Base-by-base conservation (phyloP, 2,329 filamentous ascomycete species). In the Fusarium fujikuroi region DNA sequence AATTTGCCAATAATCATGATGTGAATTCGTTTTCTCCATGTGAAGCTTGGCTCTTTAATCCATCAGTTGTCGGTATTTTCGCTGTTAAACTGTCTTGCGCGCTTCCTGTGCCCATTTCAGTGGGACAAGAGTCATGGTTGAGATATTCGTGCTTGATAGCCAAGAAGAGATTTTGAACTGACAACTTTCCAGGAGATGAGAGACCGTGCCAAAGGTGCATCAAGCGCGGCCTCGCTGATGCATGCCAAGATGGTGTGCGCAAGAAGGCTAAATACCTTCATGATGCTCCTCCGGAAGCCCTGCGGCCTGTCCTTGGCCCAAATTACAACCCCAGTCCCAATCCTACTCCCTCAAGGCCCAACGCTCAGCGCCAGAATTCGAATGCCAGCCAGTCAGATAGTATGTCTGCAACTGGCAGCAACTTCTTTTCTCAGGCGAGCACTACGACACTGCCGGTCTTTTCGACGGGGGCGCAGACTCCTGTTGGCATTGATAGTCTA, bases 181-280 rank as follows among this genome's bases (percentile, higher is more conserved):
- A 78, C 66, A 52, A 62, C 63, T 75, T 73, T 47, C 39, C 60
- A 98, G 96, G 95, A 78, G 96, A 99, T 81, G 95, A 99, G 82
- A 90, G 96, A 76, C 96, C 96, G 60, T 99, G 96, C 81, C 91
- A 95, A 79, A 89, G 96, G 79, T 99, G 96, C 82, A 94, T 98
- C 77, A 98, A 98, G 83, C 92, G 96, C 77, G 94, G 94, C 50
- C 89, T 98, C 28, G 93, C 95, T 78, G 95, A 97, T 81, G 91
- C 91, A 69, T 99, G 96, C 80, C 95, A 97, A 82, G 96, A 99
- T 80, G 96, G 96, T 60, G 95, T 98, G 58, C 92, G 96, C 72
- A 99, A 99, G 84, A 99, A 98, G 87, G 96, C 96, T 59, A 99
- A 99, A 83, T 99, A 99, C 82, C 92, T 99, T 63, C 95, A 98